Evolutionary conservation across 345 rosid genomes (phyloP).

Genomic region (Dipteronia dyeriana): DNA sequence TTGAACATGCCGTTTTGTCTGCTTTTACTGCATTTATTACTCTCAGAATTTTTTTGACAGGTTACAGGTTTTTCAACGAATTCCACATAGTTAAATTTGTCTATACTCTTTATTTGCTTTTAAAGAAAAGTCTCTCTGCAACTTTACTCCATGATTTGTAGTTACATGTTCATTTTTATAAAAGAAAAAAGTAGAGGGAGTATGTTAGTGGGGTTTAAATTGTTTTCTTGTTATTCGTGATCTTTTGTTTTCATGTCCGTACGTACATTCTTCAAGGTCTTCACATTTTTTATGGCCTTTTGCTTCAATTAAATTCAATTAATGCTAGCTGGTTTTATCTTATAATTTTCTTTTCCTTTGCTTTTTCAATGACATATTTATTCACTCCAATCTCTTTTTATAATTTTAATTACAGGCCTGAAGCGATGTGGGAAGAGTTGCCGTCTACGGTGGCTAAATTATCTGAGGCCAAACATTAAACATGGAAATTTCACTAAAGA

Average conservation of each 20-base stretch:
- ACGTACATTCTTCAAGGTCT: neutral
- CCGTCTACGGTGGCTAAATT: conserved; percentile 64
- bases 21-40: neutral
- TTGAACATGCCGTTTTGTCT: neutral
- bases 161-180: neutral
- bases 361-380: too few relatives aligned
- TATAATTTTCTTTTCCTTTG: neutral
- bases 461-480: conserved; percentile 58
- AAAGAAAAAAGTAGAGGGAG: conserved; percentile 9
- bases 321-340: neutral
- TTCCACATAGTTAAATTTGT: neutral
- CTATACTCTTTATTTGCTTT: conserved; percentile 9
- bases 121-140: neutral
- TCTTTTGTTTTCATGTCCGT: neutral
- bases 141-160: neutral
- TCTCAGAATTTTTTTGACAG: neutral
- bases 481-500: conserved; percentile 65
- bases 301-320: neutral
- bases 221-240: conserved; percentile 14
- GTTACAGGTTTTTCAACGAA: conserved; percentile 2
- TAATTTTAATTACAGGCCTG: conserved; percentile 36
- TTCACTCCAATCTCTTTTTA: neutral
- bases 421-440: conserved; percentile 64
- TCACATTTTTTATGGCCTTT: neutral
- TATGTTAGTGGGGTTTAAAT: neutral